phyloP scores from a whole-genome alignment of 2,329 filamentous ascomycete species.

The Whalleya microplaca region DNA sequence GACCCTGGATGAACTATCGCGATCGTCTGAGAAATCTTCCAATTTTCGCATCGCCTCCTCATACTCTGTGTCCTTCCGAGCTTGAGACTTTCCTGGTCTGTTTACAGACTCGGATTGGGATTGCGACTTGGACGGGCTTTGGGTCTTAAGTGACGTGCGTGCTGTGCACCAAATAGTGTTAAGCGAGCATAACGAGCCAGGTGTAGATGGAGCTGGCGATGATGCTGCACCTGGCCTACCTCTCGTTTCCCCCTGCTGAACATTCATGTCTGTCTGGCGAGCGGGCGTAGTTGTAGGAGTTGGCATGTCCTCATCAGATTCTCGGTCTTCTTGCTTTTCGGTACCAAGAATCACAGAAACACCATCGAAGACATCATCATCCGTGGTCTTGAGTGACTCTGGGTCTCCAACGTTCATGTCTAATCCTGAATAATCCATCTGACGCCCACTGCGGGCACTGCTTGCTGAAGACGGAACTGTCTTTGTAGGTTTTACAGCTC shows the following conservation, averaged over 20 bases:
- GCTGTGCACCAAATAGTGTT: constrained; percentile 48
- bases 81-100: constrained; percentile 30
- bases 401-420: constrained; percentile 36
- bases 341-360: constrained; percentile 7
- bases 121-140: constrained; percentile 38
- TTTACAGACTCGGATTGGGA: constrained; percentile 28
- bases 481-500: constrained; percentile 37
- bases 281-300: constrained; percentile 19
- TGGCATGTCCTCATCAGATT: constrained; percentile 10
- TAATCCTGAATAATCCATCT: constrained; percentile 48
- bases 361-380: constrained; percentile 5
- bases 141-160: constrained; percentile 41
- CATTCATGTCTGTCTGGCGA: neutral
- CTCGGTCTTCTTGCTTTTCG: constrained; percentile 3
- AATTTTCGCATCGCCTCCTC: constrained; percentile 49
- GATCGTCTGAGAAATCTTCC: constrained; percentile 35
- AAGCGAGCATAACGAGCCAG: constrained; percentile 28
- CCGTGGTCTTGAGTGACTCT: constrained; percentile 32
- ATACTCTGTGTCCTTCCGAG: constrained; percentile 42
- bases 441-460: constrained; percentile 53
- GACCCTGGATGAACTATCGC: constrained; percentile 29
- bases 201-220: constrained; percentile 16
- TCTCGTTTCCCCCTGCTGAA: neutral
- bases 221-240: neutral
- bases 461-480: constrained; percentile 42